These are phyloP conservation scores for Colletotrichum lentis DNA, from an alignment of 2,329 filamentous ascomycete genomes.

Conservation along the genomic window DNA sequence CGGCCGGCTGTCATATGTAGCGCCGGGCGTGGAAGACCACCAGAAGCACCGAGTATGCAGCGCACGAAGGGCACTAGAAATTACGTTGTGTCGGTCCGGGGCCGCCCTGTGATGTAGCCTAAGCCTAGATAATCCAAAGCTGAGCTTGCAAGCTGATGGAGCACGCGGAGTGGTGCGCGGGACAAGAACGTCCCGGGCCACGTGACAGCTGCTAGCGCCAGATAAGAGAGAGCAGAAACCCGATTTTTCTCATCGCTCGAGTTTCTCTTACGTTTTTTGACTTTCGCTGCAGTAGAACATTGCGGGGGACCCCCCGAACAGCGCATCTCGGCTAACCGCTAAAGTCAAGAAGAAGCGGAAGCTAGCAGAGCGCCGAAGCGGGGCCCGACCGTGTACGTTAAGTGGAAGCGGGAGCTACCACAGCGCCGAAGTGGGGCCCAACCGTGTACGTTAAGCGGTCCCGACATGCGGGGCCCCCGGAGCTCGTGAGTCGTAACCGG, in stretches of 20 bases:
- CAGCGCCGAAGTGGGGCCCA: conserved; percentile 19
- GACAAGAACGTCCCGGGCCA: not conserved
- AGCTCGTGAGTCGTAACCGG: conserved; percentile 11
- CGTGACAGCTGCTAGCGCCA: not conserved
- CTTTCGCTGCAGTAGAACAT: not conserved
- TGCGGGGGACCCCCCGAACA: not conserved
- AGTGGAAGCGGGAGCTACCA: not conserved
- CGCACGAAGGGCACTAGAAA: no score
- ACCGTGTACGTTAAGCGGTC: conserved; percentile 23
- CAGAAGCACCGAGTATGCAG: no score
- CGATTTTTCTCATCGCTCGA: not conserved
- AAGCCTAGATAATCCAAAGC: no score
- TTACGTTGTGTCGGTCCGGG: no score
- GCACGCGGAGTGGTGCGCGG: no score
- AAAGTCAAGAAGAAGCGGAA: conserved; percentile 13
- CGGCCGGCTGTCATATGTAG: no score
- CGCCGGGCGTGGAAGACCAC: no score
- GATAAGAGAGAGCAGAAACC: not conserved
- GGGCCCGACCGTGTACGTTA: conserved; percentile 23
- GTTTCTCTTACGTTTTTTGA: conserved; percentile 3
- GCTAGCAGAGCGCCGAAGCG: conserved; percentile 14
- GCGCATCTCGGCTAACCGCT: conserved; percentile 4
- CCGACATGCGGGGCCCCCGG: conserved; percentile 18
- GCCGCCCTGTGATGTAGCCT: no score
- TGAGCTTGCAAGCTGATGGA: no score